These are phyloP conservation scores for Penicillium manginii DNA, from an alignment of 495 filamentous ascomycete genomes.

Conservation along the genomic window DNA sequence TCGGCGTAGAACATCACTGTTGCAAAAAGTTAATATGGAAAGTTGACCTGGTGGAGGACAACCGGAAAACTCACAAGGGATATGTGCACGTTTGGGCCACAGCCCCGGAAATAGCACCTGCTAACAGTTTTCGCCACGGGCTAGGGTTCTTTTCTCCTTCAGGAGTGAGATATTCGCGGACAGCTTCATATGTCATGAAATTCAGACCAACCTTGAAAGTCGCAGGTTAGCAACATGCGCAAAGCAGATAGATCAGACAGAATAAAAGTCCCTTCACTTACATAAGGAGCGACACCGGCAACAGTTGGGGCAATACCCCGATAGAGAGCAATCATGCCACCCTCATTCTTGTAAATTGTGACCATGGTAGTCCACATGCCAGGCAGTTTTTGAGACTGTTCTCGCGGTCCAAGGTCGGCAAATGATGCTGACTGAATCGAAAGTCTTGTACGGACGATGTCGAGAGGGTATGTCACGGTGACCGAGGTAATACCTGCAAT, in stretches of 20 bases:
- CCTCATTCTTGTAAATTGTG: conserved; percentile 87
- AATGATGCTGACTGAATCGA: conserved; percentile 98
- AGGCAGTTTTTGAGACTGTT: conserved; percentile 64
- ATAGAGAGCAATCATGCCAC: conserved; percentile 82
- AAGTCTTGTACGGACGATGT: conserved; percentile 92
- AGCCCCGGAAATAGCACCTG: conserved; percentile 91
- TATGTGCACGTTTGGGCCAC: conserved; percentile 98
- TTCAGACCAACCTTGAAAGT: conserved; percentile 80
- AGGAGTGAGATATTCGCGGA: conserved; percentile 81
- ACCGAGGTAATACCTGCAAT: conserved; percentile 94
- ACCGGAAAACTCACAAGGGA: conserved; percentile 93
- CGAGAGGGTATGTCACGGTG: conserved; percentile 77
- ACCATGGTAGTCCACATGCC: conserved; percentile 90
- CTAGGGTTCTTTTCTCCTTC: conserved; percentile 86
- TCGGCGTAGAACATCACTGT: conserved; percentile 89
- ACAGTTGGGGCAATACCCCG: conserved; percentile 92
- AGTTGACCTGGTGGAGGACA: background rate
- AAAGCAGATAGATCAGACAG: background rate
- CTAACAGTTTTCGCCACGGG: conserved; percentile 77
- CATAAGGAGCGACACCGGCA: conserved; percentile 93
- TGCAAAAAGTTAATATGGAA: background rate
- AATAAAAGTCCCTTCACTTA: conserved; percentile 44
- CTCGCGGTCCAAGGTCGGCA: conserved; percentile 61
- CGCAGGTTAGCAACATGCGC: background rate
- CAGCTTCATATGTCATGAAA: conserved; percentile 95